phyloP scores from a whole-genome alignment of 768 basidiomycete species.

The Sarcomyxa edulis region DNA sequence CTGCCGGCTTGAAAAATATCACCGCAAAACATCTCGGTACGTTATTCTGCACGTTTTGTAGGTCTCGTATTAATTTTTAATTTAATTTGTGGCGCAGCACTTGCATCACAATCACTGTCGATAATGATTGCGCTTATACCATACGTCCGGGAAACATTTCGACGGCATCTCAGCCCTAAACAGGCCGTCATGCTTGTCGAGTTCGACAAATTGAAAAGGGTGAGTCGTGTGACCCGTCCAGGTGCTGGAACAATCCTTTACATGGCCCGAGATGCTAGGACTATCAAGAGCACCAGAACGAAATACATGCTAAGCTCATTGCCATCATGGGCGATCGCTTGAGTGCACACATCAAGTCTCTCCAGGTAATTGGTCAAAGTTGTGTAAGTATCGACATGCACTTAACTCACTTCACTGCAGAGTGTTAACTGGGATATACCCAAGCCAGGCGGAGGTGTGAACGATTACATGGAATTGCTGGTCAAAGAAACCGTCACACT shows the following conservation, averaged over 20 bases:
- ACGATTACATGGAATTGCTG: constrained; percentile 89
- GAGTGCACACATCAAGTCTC: constrained; percentile 74
- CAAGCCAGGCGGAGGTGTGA: constrained; percentile 56
- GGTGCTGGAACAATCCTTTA: background rate
- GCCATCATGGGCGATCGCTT: constrained; percentile 98
- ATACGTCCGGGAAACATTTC: constrained; percentile 91
- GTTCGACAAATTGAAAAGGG: constrained; percentile 97
- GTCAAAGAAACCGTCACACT: constrained; percentile 94
- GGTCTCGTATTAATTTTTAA: constrained; percentile 8
- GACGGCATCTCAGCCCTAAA: constrained; percentile 88
- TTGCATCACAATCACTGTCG: constrained; percentile 94
- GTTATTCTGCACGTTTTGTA: constrained; percentile 15
- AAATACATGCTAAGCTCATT: constrained; percentile 95
- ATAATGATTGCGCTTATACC: constrained; percentile 93
- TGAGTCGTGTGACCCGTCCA: constrained; percentile 28
- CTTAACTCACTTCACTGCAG: constrained; percentile 29
- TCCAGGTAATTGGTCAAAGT: constrained; percentile 52
- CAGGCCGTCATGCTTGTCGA: constrained; percentile 97
- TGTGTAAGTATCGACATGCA: background rate
- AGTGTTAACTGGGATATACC: constrained; percentile 73
- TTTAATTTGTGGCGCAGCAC: no score
- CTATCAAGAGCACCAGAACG: constrained; percentile 98
- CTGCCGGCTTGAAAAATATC: constrained; percentile 95
- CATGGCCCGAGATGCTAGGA: constrained; percentile 48
- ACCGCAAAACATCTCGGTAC: constrained; percentile 95